Conservation (phyloP, 441 rosid genomes). For the Biscutella laevigata region DNA sequence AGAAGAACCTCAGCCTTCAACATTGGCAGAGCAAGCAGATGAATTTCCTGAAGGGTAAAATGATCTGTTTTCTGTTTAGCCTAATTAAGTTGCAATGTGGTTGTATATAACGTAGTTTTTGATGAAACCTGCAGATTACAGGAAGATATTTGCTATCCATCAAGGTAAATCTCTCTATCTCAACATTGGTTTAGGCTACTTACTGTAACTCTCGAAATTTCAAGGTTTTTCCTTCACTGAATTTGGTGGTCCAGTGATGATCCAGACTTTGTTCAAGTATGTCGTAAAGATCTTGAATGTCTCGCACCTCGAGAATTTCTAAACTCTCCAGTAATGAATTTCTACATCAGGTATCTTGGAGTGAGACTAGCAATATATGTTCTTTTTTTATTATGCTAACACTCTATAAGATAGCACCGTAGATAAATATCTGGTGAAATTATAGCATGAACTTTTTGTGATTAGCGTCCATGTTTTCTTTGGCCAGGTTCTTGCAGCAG, state of each 20-base stretch:
- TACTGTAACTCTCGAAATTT: background rate
- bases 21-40: constrained; percentile 26
- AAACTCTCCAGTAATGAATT: constrained; percentile 79
- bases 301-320: constrained; percentile 58
- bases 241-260: constrained; percentile 49
- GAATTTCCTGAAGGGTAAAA: constrained; percentile 50
- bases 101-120: constrained; percentile 16
- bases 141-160: constrained; percentile 64
- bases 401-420: too few relatives aligned
- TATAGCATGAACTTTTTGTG: background rate
- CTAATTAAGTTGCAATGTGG: constrained; percentile 1
- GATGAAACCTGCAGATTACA: constrained; percentile 43
- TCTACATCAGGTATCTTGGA: constrained; percentile 57
- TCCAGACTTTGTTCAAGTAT: constrained; percentile 55
- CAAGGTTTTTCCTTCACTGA: constrained; percentile 8
- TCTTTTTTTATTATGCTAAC: background rate
- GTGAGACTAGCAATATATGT: background rate
- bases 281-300: constrained; percentile 48
- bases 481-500: constrained; percentile 57
- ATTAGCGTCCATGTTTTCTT: background rate
- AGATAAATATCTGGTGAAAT: background rate
- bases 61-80: constrained; percentile 1
- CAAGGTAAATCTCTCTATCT: constrained; percentile 49
- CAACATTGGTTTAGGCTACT: background rate
- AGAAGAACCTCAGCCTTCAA: constrained; percentile 46